Evolutionary conservation across 768 basidiomycete genomes (phyloP).

Genomic region (Dendrothele bispora): DNA sequence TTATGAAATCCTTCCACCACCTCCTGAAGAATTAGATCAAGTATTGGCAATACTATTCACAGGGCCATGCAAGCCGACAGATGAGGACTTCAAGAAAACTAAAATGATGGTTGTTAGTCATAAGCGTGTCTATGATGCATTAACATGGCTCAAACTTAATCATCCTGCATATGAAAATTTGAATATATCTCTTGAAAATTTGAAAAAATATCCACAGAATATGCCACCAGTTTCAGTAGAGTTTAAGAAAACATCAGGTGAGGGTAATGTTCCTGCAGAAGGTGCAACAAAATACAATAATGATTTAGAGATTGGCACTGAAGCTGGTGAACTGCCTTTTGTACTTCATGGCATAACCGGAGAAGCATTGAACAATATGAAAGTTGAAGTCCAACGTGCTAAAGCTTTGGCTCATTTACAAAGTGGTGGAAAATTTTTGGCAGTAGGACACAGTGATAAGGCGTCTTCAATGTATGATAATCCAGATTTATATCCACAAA

Average conservation of each 20-base stretch:
- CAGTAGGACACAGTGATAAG: conserved; percentile 6
- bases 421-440: not conserved
- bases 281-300: conserved; percentile 17
- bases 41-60: conserved; percentile 32
- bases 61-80: conserved; percentile 23
- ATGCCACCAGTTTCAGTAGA: conserved; percentile 22
- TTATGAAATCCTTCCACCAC: conserved; percentile 17
- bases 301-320: conserved; percentile 16
- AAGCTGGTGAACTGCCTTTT: conserved; percentile 20
- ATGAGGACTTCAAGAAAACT: conserved; percentile 22
- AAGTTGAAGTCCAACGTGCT: no score
- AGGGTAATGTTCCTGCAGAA: not conserved
- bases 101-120: conserved; percentile 28
- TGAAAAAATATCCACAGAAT: conserved; percentile 20
- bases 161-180: conserved; percentile 32
- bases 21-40: conserved; percentile 25
- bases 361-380: conserved; percentile 8
- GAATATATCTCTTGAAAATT: conserved; percentile 25
- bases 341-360: conserved; percentile 21
- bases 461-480: no score
- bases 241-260: conserved; percentile 11
- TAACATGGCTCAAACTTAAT: conserved; percentile 37
- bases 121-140: conserved; percentile 20
- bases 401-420: no score
- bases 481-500: no score